Conservation (phyloP, 352 stramenopile genomes). For the Phytophthora fragariae region DNA sequence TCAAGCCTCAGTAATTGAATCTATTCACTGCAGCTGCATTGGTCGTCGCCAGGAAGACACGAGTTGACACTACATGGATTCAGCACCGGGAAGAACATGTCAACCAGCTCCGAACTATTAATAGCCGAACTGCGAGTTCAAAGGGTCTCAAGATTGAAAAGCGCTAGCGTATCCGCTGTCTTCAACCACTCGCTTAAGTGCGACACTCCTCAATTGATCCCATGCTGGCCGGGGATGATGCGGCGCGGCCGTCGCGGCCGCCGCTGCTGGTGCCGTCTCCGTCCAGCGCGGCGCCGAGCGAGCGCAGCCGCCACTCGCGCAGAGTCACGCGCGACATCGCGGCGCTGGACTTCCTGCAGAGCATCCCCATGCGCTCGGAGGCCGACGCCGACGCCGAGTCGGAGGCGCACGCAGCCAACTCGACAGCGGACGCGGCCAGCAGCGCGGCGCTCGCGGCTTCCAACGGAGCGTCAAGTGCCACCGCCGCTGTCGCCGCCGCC, state of each 20-base stretch:
- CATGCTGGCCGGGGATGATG: constrained; percentile 5
- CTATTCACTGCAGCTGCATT: constrained; percentile 10
- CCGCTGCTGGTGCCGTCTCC: constrained; percentile 27
- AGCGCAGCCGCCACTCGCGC: constrained; percentile 65
- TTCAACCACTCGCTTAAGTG: no score
- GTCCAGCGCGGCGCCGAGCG: constrained; percentile 53
- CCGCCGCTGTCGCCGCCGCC: background rate
- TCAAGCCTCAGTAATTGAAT: constrained; percentile 36
- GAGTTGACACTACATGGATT: constrained; percentile 8
- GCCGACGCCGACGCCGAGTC: background rate
- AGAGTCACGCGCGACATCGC: constrained; percentile 89
- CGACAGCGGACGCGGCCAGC: background rate
- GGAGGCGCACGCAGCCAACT: background rate
- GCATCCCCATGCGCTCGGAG: constrained; percentile 88
- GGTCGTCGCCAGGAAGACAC: background rate
- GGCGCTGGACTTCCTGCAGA: constrained; percentile 89
- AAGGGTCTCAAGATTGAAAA: no score
- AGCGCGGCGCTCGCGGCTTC: background rate
- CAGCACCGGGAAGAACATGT: constrained; percentile 16
- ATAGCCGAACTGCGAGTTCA: background rate
- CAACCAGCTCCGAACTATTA: constrained; percentile 10
- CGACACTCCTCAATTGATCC: no score
- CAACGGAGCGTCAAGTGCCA: background rate
- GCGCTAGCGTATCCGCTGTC: no score
- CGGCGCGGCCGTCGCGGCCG: constrained; percentile 13